Evolutionary conservation across 2,329 filamentous ascomycete genomes (phyloP).

Genomic region (Aspergillus sp.): DNA sequence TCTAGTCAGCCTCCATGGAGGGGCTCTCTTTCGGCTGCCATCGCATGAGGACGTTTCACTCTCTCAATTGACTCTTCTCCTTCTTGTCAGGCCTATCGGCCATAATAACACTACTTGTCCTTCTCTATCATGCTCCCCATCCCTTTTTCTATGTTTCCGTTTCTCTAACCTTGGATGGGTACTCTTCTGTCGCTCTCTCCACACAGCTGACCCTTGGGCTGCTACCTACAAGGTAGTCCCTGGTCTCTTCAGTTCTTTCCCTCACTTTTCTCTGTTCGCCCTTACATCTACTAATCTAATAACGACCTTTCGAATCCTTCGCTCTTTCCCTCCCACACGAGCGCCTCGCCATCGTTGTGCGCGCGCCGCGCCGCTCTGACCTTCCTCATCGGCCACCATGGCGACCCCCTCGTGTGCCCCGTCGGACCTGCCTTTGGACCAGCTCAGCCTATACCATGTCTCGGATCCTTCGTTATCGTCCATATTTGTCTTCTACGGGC

Average conservation of each 20-base stretch:
- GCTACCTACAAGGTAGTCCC: neutral
- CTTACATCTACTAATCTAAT: constrained; percentile 11
- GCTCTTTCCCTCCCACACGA: constrained; percentile 5
- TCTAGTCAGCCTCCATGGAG: constrained; percentile 20
- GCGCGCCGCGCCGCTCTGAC: constrained; percentile 15
- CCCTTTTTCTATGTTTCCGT: constrained; percentile 8
- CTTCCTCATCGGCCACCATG: constrained; percentile 56
- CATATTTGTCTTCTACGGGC: constrained; percentile 87
- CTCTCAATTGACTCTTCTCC: constrained; percentile 13
- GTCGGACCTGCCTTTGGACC: constrained; percentile 72
- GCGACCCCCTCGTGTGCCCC: constrained; percentile 78
- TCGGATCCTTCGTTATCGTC: constrained; percentile 78
- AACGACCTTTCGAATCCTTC: constrained; percentile 5
- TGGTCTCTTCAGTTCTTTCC: neutral
- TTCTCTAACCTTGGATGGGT: constrained; percentile 13
- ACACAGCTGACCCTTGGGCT: constrained; percentile 4
- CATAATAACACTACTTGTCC: neutral
- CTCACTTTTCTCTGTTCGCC: constrained; percentile 2
- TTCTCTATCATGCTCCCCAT: constrained; percentile 18
- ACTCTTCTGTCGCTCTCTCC: constrained; percentile 9
- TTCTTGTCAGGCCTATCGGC: constrained; percentile 2
- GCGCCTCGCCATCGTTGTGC: neutral
- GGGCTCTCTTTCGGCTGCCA: constrained; percentile 19
- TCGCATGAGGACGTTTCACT: constrained; percentile 19
- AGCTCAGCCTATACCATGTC: constrained; percentile 84